phyloP scores from a whole-genome alignment of 2,329 filamentous ascomycete genomes.

The Stylonectria norvegica region DNA sequence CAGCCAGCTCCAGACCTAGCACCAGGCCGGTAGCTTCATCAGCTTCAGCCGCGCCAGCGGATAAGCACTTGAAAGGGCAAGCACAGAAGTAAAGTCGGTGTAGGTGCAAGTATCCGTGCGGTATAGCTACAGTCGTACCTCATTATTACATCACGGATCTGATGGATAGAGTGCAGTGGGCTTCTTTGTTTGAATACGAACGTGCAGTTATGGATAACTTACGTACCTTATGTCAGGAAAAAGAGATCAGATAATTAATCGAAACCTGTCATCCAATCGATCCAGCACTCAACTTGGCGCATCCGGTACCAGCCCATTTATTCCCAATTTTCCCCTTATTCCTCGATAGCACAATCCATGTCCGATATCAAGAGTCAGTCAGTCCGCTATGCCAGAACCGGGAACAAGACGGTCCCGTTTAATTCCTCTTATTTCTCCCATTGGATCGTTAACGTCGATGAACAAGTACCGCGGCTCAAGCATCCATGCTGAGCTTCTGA shows the following conservation, averaged over 20 bases:
- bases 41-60: slow-evolving; percentile 8
- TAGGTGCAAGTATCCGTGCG: neutral
- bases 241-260: neutral
- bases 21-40: slow-evolving; percentile 11
- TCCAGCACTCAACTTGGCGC: neutral
- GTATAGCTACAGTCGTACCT: too few species aligned
- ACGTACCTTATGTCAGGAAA: neutral
- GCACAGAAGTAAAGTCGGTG: slow-evolving; percentile 8
- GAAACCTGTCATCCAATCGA: neutral
- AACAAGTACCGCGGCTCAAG: too few species aligned
- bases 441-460: too few species aligned
- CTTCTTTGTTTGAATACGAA: neutral
- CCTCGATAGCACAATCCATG: too few species aligned
- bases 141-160: too few species aligned
- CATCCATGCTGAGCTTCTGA: too few species aligned
- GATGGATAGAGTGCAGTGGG: neutral
- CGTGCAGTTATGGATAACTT: neutral
- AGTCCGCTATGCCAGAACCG: too few species aligned
- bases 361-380: too few species aligned
- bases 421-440: too few species aligned
- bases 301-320: neutral
- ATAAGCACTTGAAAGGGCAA: slow-evolving; percentile 13
- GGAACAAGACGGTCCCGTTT: too few species aligned
- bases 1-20: slow-evolving; percentile 6
- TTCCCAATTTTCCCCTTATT: too few species aligned